Percentiles rank a stretch among this genome's conserved stretches.
Conservation (phyloP, 371 early-diverging fungal genomes). For the Batrachochytrium dendrobatidis region DNA sequence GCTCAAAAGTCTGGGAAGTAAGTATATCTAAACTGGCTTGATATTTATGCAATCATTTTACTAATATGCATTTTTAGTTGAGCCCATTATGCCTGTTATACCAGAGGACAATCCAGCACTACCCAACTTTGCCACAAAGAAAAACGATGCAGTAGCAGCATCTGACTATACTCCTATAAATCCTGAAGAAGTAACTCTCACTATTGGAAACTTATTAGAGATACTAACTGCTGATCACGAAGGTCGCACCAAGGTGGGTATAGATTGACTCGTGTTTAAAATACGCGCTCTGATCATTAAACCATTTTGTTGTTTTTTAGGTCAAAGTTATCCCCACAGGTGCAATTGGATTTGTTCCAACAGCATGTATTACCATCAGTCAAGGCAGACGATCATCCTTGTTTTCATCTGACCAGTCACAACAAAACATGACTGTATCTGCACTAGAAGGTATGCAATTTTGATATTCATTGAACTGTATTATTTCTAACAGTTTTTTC, state of each 20-base stretch:
- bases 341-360: constrained; percentile 61
- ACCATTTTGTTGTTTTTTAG: constrained; percentile 5
- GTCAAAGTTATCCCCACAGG: constrained; percentile 20
- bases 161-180: constrained; percentile 72
- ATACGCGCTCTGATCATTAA: background rate
- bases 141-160: constrained; percentile 50
- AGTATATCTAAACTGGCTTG: background rate
- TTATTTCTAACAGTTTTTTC: constrained; percentile 8
- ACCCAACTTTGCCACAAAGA: background rate
- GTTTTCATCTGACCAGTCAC: background rate
- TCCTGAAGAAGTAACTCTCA: constrained; percentile 70
- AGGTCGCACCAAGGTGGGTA: constrained; percentile 70
- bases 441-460: background rate
- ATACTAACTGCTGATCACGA: constrained; percentile 66
- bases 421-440: background rate
- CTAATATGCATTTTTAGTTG: constrained; percentile 12
- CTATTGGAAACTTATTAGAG: constrained; percentile 61
- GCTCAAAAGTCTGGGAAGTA: constrained; percentile 19
- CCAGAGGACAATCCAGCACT: constrained; percentile 4
- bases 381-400: background rate
- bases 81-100: constrained; percentile 18
- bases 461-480: background rate
- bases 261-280: background rate
- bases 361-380: constrained; percentile 52
- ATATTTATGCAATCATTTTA: background rate